Evolutionary conservation across 2,329 filamentous ascomycete species (phyloP).

Genomic region (Epicoccum nigrum): DNA sequence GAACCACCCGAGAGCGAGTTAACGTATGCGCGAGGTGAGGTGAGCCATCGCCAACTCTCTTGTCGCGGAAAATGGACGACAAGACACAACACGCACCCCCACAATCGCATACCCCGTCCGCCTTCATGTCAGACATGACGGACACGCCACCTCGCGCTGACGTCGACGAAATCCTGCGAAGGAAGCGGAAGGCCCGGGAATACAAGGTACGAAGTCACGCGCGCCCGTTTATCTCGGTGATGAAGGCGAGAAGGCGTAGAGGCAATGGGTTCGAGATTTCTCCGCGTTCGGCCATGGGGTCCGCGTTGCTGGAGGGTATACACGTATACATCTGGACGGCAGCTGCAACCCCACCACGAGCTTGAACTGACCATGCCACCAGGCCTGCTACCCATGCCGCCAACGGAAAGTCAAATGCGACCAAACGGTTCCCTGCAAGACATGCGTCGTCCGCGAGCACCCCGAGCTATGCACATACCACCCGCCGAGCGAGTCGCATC

Average conservation of each 20-base stretch:
- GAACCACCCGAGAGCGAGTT: conserved; percentile 12
- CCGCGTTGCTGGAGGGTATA: conserved; percentile 19
- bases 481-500: conserved; percentile 48
- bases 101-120: conserved; percentile 28
- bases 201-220: conserved; percentile 51
- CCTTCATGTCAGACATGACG: conserved; percentile 39
- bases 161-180: conserved; percentile 57
- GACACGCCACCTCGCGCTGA: conserved; percentile 52
- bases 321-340: neutral
- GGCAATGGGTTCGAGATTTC: conserved; percentile 15
- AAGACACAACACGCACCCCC: conserved; percentile 27
- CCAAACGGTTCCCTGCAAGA: conserved; percentile 56
- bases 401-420: conserved; percentile 57
- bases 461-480: conserved; percentile 57
- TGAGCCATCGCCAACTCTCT: conserved; percentile 24
- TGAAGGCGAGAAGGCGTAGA: neutral
- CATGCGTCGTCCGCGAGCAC: conserved; percentile 58
- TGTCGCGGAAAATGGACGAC: conserved; percentile 36
- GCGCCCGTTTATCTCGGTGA: neutral
- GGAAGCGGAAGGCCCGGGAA: conserved; percentile 58
- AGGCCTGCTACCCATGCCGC: conserved; percentile 58
- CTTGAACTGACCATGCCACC: conserved; percentile 25
- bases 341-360: conserved; percentile 19
- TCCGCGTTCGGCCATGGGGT: conserved; percentile 23
- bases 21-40: conserved; percentile 7